phyloP scores from a whole-genome alignment of 441 rosid species.

The Geranium incanum region DNA sequence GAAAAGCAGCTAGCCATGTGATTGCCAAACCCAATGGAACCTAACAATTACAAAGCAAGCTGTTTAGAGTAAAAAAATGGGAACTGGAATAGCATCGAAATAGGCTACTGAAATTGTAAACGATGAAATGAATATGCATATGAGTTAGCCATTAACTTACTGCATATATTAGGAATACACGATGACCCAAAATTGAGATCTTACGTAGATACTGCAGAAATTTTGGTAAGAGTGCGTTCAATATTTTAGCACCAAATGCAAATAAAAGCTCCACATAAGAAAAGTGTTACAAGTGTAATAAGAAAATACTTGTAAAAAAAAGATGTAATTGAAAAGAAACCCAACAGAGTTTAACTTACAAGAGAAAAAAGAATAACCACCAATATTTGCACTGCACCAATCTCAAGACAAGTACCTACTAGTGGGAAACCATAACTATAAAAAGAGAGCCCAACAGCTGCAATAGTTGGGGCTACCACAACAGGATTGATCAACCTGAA shows the following conservation, averaged over 20 bases:
- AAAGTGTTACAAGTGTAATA: neutral
- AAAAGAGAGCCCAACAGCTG: constrained; percentile 95
- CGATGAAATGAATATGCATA: neutral
- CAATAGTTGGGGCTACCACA: constrained; percentile 93
- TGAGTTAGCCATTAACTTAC: constrained; percentile 37
- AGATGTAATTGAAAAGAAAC: neutral
- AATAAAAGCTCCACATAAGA: neutral
- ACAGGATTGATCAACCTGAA: constrained; percentile 90
- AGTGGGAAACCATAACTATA: constrained; percentile 87
- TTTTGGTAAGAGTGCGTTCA: constrained; percentile 14
- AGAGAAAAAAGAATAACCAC: constrained; percentile 82
- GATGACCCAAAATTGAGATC: constrained; percentile 84
- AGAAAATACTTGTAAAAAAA: constrained; percentile 6
- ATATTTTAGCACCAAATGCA: constrained; percentile 15
- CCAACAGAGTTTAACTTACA: constrained; percentile 40
- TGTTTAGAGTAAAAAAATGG: constrained; percentile 12
- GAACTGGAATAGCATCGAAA: constrained; percentile 1
- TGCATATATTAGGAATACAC: constrained; percentile 83
- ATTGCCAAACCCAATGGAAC: constrained; percentile 91
- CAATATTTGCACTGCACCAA: constrained; percentile 72
- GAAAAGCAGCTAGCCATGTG: constrained; percentile 83
- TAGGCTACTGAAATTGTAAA: neutral
- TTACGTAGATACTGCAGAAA: constrained; percentile 82
- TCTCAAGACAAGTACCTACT: constrained; percentile 86
- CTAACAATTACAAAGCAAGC: constrained; percentile 28